Percentiles rank a stretch among this genome's conserved stretches.
phyloP scores from a whole-genome alignment of 805 yeast species.

The Allodekkera sacchari region DNA sequence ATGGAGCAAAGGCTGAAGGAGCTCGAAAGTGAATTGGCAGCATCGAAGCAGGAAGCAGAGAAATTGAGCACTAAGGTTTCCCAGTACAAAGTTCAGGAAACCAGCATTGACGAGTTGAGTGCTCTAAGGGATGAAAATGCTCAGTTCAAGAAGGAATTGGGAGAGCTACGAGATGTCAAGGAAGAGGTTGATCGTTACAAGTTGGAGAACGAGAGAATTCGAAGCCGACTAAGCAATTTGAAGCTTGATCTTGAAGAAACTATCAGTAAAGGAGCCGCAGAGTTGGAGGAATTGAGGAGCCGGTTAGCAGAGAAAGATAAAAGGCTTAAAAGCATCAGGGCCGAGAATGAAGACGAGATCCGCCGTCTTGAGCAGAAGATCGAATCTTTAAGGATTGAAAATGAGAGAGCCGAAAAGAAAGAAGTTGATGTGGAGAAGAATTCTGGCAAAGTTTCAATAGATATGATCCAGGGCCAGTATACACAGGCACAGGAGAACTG shows the following conservation, averaged over 20 bases:
- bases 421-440: slow-evolving; percentile 1
- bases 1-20: slow-evolving; percentile 26
- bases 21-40: slow-evolving; percentile 19
- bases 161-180: too few relatives aligned
- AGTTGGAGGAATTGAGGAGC: slow-evolving; percentile 24
- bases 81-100: slow-evolving; percentile 2
- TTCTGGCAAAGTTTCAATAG: slow-evolving; percentile 19
- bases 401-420: slow-evolving; percentile 32
- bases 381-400: slow-evolving; percentile 56
- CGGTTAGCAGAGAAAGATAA: slow-evolving; percentile 27
- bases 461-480: slow-evolving; percentile 60
- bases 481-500: slow-evolving; percentile 73
- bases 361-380: slow-evolving; percentile 57
- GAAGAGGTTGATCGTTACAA: slow-evolving; percentile 5
- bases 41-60: neutral
- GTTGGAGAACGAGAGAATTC: slow-evolving; percentile 23
- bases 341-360: slow-evolving; percentile 35
- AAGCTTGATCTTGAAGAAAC: neutral
- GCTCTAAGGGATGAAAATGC: too few relatives aligned
- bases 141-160: neutral
- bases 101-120: neutral
- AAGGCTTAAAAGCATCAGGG: neutral
- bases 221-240: neutral
- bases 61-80: slow-evolving; percentile 3
- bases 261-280: slow-evolving; percentile 12